Base-by-base conservation (phyloP, 1,284 basidiomycete genomes). In the Malassezia furfur region DNA sequence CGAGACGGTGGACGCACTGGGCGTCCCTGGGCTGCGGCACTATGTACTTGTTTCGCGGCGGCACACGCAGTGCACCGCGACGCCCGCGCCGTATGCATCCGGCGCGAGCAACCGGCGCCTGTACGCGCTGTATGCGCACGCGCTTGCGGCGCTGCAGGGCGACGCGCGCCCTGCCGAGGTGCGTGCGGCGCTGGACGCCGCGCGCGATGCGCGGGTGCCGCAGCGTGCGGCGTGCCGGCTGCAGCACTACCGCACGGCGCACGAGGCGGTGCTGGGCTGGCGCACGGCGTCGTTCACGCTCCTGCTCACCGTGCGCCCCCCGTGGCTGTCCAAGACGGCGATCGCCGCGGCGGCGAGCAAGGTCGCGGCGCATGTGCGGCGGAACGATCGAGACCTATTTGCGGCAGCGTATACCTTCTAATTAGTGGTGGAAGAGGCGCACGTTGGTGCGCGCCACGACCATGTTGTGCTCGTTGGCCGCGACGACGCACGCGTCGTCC, bases 231-330 rank as follows among this genome's bases (percentile, higher is more conserved):
- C 55, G 19, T 31, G 52, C 9, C 37, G 41, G 1, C 30, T 69
- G 59, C 65, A 68, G 17, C 90, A 88, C 69, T 79, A 93, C 25
- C 82, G 83, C 12, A 91, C 88, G 0, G 82, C 85, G 52, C 82
- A 84, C 53, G 93, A 96, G 77, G 84, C 85, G 48, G 83, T 94
- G 6, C 34, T 67, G 28, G 63, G 48, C 0, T 75, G 94, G 91
- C 86, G 91, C 59, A 96, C 91, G 0, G 84, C 87, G 64, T 84
- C 85, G 0, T 96, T 96, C 68, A 91, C 96, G 75, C 76, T 98
- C 19, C 96, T 96, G 72, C 76, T 96, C 48, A 80, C 86, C 0
- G 76, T 93, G 9, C 86, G 87, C 2, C 87, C 90, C 2, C 39
- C 49, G 25, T 79, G 82, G 47, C 72, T 96, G 48, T 85, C 89